Evolutionary conservation across 768 basidiomycete species (phyloP).

Genomic region (Tulasnella sp.): DNA sequence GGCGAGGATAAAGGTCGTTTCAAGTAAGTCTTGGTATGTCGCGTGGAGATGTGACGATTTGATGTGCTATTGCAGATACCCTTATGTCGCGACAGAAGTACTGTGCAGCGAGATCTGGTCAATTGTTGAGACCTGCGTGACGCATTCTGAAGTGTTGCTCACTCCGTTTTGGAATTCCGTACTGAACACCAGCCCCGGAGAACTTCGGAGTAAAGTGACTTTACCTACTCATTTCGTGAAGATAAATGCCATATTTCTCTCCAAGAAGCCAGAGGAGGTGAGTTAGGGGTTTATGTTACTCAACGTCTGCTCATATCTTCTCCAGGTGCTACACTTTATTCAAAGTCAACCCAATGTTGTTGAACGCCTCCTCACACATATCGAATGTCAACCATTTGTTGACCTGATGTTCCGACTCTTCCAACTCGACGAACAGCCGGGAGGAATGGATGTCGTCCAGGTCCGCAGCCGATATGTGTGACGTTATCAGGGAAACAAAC

Average conservation of each 20-base stretch:
- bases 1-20: conserved; percentile 64
- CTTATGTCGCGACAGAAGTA: conserved; percentile 87
- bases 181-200: conserved; percentile 65
- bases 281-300: background rate
- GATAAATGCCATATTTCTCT: conserved; percentile 79
- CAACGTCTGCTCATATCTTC: conserved; percentile 8
- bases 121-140: conserved; percentile 80
- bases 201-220: conserved; percentile 76
- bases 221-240: conserved; percentile 93
- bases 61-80: conserved; percentile 50
- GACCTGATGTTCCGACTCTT: conserved; percentile 86
- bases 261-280: conserved; percentile 71
- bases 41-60: background rate
- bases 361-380: conserved; percentile 68
- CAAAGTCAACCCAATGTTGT: conserved; percentile 71
- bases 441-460: conserved; percentile 73
- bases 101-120: conserved; percentile 94
- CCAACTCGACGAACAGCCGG: conserved; percentile 75
- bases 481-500: conserved; percentile 27
- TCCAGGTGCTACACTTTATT: conserved; percentile 86
- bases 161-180: conserved; percentile 88
- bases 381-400: conserved; percentile 82
- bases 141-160: conserved; percentile 57
- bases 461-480: conserved; percentile 40
- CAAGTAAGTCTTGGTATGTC: conserved; percentile 50